phyloP scores from a whole-genome alignment of 2,329 filamentous ascomycete genomes.

The Aspergillus hiratsukae region DNA sequence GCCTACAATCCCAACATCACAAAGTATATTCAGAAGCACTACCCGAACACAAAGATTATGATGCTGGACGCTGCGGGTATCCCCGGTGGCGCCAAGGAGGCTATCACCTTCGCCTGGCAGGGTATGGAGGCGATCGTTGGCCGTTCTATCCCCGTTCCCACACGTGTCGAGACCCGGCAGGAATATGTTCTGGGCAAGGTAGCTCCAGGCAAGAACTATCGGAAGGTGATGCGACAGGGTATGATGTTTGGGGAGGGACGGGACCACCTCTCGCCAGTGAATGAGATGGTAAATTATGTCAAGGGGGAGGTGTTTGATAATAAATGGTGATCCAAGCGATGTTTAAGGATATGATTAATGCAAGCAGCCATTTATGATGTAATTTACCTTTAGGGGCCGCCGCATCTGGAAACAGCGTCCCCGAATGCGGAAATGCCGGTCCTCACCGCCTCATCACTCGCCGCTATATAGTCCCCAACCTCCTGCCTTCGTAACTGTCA shows the following conservation, averaged over 20 bases:
- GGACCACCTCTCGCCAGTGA: constrained; percentile 45
- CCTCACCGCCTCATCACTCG: no score
- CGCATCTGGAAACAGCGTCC: no score
- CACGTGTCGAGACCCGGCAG: constrained; percentile 49
- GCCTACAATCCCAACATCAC: constrained; percentile 43
- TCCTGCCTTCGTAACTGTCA: no score
- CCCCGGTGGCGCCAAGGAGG: constrained; percentile 55
- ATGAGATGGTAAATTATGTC: constrained; percentile 38
- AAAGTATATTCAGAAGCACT: constrained; percentile 48
- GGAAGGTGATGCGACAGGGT: constrained; percentile 50
- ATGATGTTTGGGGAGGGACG: constrained; percentile 47
- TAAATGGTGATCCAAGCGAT: background rate
- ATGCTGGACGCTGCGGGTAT: constrained; percentile 57
- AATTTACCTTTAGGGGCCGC: no score
- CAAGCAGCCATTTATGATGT: no score
- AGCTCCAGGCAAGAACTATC: constrained; percentile 52
- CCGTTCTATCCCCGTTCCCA: constrained; percentile 52
- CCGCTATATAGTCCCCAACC: no score
- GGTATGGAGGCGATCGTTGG: constrained; percentile 57
- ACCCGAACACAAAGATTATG: constrained; percentile 47
- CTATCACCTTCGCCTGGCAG: constrained; percentile 58
- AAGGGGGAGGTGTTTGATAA: background rate
- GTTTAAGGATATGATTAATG: no score
- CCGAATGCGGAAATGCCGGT: no score
- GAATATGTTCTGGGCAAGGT: constrained; percentile 52